Evolutionary conservation across 441 rosid species (phyloP).

Genomic region (Gossypium schwendimanii): DNA sequence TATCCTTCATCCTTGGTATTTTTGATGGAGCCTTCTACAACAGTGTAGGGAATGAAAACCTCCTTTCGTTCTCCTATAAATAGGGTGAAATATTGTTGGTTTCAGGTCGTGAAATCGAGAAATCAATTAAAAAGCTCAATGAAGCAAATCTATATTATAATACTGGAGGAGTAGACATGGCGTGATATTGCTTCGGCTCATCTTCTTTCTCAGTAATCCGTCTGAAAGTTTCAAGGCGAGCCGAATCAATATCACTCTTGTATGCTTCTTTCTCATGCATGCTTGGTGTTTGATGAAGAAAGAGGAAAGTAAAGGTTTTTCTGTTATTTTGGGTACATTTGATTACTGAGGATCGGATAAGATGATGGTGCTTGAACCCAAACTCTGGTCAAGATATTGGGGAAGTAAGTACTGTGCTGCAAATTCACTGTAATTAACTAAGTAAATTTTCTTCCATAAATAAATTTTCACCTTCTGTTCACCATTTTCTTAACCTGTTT

Average conservation of each 20-base stretch:
- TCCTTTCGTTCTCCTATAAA: conserved; percentile 9
- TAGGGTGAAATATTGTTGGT: background rate
- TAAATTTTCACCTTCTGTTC: too few species aligned
- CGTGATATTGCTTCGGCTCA: conserved; percentile 32
- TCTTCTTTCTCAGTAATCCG: background rate
- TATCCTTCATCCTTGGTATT: background rate
- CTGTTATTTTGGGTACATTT: too few species aligned
- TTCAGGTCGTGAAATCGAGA: background rate
- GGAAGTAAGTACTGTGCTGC: background rate
- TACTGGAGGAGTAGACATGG: conserved; percentile 37
- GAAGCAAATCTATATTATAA: background rate
- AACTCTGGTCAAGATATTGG: too few species aligned
- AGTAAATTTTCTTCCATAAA: background rate
- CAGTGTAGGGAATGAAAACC: conserved; percentile 8
- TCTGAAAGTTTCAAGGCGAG: conserved; percentile 21
- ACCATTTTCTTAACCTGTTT: background rate
- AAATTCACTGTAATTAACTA: background rate
- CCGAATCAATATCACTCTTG: conserved; percentile 68
- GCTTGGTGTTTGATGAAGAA: background rate
- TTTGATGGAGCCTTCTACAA: background rate
- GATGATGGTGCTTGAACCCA: too few species aligned
- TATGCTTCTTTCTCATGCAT: conserved; percentile 19
- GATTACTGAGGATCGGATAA: too few species aligned
- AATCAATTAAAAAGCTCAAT: background rate
- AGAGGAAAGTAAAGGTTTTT: background rate